Conservation (phyloP, 2,329 filamentous ascomycete species). For the Ophiostoma populinum region DNA sequence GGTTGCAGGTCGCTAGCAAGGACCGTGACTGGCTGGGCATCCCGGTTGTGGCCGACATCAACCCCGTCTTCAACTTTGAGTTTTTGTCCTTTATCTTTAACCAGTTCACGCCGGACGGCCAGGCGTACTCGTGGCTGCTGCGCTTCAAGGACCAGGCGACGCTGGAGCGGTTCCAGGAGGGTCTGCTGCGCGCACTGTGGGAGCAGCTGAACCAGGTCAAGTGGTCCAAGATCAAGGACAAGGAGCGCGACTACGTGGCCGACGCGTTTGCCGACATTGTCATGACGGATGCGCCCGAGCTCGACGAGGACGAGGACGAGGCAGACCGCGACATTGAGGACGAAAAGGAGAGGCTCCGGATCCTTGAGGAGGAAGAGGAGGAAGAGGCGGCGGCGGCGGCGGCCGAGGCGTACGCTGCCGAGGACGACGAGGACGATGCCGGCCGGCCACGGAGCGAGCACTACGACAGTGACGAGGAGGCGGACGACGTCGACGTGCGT, state of each 20-base stretch:
- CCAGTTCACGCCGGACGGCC: conserved; percentile 74
- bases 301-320: conserved; percentile 25
- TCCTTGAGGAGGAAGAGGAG: conserved; percentile 24
- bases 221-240: conserved; percentile 83
- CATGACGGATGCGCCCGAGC: conserved; percentile 59
- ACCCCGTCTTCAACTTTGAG: conserved; percentile 97
- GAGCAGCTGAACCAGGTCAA: conserved; percentile 89
- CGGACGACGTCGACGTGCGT: conserved; percentile 63
- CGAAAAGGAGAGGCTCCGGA: conserved; percentile 19
- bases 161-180: conserved; percentile 78
- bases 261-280: conserved; percentile 90
- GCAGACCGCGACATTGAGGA: conserved; percentile 14
- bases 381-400: conserved; percentile 19
- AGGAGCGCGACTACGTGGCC: conserved; percentile 83
- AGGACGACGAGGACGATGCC: conserved; percentile 39
- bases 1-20: conserved; percentile 67
- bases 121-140: conserved; percentile 87
- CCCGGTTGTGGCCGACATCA: conserved; percentile 74
- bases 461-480: conserved; percentile 42
- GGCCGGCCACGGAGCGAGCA: conserved; percentile 38
- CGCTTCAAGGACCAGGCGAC: conserved; percentile 73
- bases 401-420: conserved; percentile 11
- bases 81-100: conserved; percentile 99
- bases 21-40: conserved; percentile 77
- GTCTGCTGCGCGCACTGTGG: conserved; percentile 90